Evolutionary conservation across 2,329 filamentous ascomycete genomes (phyloP).

Genomic region (Pestalotiopsis sp.): DNA sequence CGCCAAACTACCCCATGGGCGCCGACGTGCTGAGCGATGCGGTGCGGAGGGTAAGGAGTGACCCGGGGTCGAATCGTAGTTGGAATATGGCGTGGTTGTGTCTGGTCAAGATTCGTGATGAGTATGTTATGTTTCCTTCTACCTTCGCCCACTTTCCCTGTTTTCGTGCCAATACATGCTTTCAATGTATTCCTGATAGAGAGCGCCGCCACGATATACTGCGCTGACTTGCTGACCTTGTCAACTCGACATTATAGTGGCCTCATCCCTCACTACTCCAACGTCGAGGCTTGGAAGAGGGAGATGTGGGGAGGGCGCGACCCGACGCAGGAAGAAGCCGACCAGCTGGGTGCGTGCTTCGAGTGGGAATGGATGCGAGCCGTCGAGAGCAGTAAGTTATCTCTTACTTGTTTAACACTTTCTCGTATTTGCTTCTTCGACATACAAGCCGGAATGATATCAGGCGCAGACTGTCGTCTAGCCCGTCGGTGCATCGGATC

Average conservation of each 20-base stretch:
- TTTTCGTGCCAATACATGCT: too few species aligned
- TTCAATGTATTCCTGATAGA: too few species aligned
- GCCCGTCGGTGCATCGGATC: too few species aligned
- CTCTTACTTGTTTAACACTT: neutral
- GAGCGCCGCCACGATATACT: too few species aligned
- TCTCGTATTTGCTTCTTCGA: neutral
- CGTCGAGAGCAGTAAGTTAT: conserved; percentile 50
- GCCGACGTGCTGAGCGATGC: conserved; percentile 68
- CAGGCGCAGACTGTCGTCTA: too few species aligned
- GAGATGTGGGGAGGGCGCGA: conserved; percentile 70
- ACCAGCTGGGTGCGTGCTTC: conserved; percentile 64
- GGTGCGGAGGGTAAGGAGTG: conserved; percentile 62
- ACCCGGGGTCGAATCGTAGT: conserved; percentile 68
- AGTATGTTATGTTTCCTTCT: too few species aligned
- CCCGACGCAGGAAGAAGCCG: conserved; percentile 58
- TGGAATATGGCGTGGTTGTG: conserved; percentile 81
- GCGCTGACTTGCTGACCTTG: neutral
- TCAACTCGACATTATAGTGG: conserved; percentile 41
- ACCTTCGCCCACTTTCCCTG: too few species aligned
- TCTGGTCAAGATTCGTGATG: conserved; percentile 65
- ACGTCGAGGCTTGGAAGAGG: conserved; percentile 60
- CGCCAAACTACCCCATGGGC: conserved; percentile 68
- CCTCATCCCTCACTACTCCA: conserved; percentile 64
- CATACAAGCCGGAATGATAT: neutral
- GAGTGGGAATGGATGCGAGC: conserved; percentile 69